Evolutionary conservation across 2,329 filamentous ascomycete species (phyloP).

Genomic region (Clarireedia homoeocarpa): DNA sequence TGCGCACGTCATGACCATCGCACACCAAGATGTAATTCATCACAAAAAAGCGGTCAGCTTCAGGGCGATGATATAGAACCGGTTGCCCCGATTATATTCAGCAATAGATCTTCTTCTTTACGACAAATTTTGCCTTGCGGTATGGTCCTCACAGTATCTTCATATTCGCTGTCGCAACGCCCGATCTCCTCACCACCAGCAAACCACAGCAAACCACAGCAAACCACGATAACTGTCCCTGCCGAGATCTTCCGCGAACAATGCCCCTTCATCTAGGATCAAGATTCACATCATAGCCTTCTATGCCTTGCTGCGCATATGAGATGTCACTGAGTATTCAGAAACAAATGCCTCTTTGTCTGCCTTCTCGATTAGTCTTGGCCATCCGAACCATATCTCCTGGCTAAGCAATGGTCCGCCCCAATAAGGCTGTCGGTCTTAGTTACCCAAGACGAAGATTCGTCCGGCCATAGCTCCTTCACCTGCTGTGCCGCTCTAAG

Average conservation of each 20-base stretch:
- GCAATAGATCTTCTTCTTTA: slow-evolving; percentile 3
- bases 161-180: background rate
- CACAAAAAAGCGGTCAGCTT: background rate
- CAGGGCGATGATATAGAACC: slow-evolving; percentile 7
- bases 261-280: background rate
- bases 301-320: slow-evolving; percentile 8
- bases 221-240: background rate
- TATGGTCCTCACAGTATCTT: background rate
- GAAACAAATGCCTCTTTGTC: background rate
- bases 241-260: background rate
- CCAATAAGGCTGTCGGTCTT: slow-evolving; percentile 1
- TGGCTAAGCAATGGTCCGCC: slow-evolving; percentile 3
- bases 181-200: background rate
- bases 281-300: background rate
- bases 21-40: background rate
- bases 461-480: background rate
- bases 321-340: background rate
- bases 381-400: background rate
- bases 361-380: slow-evolving; percentile 1
- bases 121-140: background rate
- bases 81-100: slow-evolving; percentile 4
- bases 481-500: background rate
- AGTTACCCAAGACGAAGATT: slow-evolving; percentile 5
- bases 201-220: background rate
- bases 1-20: background rate